phyloP scores from a whole-genome alignment of 306 rosid species.

The Begonia peltatifolia region DNA sequence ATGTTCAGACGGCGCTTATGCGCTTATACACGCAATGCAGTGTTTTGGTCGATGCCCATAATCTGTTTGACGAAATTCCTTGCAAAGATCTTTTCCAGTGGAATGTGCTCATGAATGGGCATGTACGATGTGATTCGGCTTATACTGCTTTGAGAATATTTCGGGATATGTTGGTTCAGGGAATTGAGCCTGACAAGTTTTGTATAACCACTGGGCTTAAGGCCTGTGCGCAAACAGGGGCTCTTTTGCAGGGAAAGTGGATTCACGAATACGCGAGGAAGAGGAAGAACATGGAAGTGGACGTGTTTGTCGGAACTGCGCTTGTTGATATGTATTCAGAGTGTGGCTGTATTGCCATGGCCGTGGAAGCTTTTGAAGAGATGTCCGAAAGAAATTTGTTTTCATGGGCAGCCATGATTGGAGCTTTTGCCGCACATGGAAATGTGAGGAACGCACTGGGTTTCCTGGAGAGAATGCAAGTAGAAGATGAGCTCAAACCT shows the following conservation, averaged over 20 bases:
- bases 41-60: conserved; percentile 16
- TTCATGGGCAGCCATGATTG: conserved; percentile 36
- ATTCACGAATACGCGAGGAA: conserved; percentile 21
- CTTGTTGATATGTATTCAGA: conserved; percentile 34
- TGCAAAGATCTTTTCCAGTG: conserved; percentile 16
- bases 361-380: conserved; percentile 22
- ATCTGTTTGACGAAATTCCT: conserved; percentile 32
- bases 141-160: conserved; percentile 18
- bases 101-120: conserved; percentile 31
- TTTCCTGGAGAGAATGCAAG: conserved; percentile 25
- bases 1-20: conserved; percentile 20
- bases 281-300: conserved; percentile 14
- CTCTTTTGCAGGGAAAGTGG: conserved; percentile 27
- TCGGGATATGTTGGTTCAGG: conserved; percentile 10
- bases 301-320: conserved; percentile 17
- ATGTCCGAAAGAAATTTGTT: conserved; percentile 22
- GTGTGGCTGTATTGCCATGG: conserved; percentile 28
- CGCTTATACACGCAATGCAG: conserved; percentile 11
- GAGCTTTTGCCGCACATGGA: conserved; percentile 25
- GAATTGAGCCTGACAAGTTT: conserved; percentile 21
- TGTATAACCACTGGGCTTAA: conserved; percentile 22
- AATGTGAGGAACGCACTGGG: conserved; percentile 11
- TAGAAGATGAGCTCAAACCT: conserved; percentile 22
- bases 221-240: conserved; percentile 28
- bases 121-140: conserved; percentile 17